Percentiles rank a stretch among this genome's conserved stretches.
Evolutionary conservation across 352 stramenopile genomes (phyloP).

Genomic region (Globisporangium spiculum): DNA sequence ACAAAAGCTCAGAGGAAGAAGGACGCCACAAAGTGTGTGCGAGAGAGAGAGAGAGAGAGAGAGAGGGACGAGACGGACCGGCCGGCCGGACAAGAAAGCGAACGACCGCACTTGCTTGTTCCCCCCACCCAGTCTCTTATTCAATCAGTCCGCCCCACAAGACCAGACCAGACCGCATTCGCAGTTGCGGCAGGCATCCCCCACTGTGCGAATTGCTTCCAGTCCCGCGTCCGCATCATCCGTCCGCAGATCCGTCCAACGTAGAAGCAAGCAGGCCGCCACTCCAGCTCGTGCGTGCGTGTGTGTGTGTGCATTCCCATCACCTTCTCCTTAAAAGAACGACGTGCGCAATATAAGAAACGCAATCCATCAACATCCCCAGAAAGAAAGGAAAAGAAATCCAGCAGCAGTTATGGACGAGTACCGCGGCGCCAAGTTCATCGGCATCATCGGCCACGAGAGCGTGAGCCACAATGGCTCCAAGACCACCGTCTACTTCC

Average conservation of each 20-base stretch:
- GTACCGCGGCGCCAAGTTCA: constrained; percentile 70
- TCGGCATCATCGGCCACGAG: constrained; percentile 85
- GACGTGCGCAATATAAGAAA: constrained; percentile 9
- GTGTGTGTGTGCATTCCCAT: neutral
- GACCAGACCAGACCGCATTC: neutral
- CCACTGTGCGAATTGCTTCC: neutral
- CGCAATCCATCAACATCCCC: neutral
- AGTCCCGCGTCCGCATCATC: neutral
- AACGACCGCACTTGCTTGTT: neutral
- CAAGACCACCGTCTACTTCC: constrained; percentile 86
- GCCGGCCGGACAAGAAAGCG: constrained; percentile 9
- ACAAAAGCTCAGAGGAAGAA: constrained; percentile 20
- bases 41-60: neutral
- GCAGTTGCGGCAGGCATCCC: neutral
- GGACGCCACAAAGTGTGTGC: neutral
- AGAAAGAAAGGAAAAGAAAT: neutral
- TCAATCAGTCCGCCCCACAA: neutral
- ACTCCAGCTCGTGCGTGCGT: neutral
- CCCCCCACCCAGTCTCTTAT: neutral
- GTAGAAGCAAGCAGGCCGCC: neutral
- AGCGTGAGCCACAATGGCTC: constrained; percentile 84
- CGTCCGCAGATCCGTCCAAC: neutral
- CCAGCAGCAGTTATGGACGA: constrained; percentile 37
- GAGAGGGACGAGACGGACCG: neutral
- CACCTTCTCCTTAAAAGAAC: neutral